Base-by-base conservation (phyloP, 164 flowering plant species). In the Tinospora cordifolia region DNA sequence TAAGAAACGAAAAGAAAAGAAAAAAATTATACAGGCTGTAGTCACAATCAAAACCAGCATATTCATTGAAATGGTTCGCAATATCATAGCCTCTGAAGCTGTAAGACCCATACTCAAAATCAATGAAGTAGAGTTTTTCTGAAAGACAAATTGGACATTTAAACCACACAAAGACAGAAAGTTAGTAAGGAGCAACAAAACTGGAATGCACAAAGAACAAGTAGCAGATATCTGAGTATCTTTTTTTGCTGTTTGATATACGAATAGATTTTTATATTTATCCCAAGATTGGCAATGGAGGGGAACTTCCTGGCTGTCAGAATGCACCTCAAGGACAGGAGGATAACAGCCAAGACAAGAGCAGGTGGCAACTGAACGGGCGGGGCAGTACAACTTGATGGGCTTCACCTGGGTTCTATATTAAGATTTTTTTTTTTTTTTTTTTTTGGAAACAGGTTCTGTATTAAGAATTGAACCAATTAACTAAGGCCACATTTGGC, bases 31-130 rank as follows among this genome's bases (percentile, higher is more conserved):
- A 95, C 98, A 90, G 80, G 79, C 79, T 87, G 81, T 86, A 92
- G 84, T 92, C 96, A 79, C 99, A 92, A 51, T 92, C 98, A 77
- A 85, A 87, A 78, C 99, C 99, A 40, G 99, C 99, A 85, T 90
- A 95, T 82, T 95, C 99, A 68, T 87, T 90, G 87, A 95, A 95
- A 86, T 95, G 99, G 78, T 95, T 95, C 67, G 91, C 99, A 68
- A 95, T 90, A 83, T 95, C 99, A 80, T 79, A 92, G 65, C 99
- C 99, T 81, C 99, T 82, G 80, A 88, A 92, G 71, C 78, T 92
- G 80, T 90, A 95, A 22, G 97, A 92, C 62, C 97, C 99, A 70
- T 95, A 95, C 79, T 95, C 99, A 75, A 92, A 92, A 81, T 94
- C 99, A 71, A 94, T 94, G 80, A 94, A 75, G 84, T 90, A 87